Conservation (phyloP, 139 green algal genomes). For the Parachlorella kessleri region DNA sequence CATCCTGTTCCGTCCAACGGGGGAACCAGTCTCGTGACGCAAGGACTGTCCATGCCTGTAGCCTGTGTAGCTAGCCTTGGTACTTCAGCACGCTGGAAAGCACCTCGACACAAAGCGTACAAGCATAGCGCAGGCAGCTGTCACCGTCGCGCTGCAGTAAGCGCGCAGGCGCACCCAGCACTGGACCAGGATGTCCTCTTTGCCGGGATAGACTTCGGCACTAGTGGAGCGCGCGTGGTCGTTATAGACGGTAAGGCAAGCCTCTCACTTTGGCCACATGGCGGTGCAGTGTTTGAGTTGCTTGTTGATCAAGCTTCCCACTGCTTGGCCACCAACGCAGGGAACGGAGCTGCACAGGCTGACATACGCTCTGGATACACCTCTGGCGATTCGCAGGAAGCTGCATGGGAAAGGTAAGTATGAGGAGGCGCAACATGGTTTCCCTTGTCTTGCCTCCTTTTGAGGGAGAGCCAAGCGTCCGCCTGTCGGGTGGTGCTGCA, state of each 20-base stretch:
- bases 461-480: too few species aligned
- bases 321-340: background rate
- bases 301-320: background rate
- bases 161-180: too few species aligned
- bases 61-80: too few species aligned
- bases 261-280: background rate
- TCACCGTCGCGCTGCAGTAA: too few species aligned
- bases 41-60: too few species aligned
- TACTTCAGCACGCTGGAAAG: too few species aligned
- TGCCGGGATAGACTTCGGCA: constrained; percentile 92
- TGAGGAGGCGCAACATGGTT: too few species aligned
- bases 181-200: constrained; percentile 59
- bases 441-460: background rate
- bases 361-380: constrained; percentile 27
- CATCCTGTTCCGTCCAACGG: too few species aligned
- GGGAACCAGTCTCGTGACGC: too few species aligned
- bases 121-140: too few species aligned
- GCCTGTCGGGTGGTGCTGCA: constrained; percentile 3
- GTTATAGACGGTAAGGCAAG: constrained; percentile 70
- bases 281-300: constrained; percentile 33
- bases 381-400: background rate
- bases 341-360: background rate
- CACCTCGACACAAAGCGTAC: too few species aligned
- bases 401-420: background rate
- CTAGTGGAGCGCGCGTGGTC: constrained; percentile 73